phyloP scores from a whole-genome alignment of 2,329 filamentous ascomycete genomes.

The Metarhizium anisopliae region DNA sequence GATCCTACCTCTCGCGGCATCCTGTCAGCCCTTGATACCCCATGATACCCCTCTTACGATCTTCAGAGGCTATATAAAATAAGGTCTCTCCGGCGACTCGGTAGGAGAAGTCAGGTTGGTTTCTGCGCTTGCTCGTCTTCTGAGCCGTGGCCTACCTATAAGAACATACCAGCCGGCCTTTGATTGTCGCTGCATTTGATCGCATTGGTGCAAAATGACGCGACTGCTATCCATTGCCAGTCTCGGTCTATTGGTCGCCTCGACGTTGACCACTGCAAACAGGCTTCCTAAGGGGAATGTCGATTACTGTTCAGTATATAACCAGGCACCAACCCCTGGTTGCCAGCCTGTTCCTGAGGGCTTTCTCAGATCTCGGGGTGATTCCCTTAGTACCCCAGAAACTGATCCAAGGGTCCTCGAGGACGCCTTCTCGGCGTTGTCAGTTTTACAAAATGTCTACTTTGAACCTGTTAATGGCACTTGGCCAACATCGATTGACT shows the following conservation, averaged over 20 bases:
- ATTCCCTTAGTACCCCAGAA: no score
- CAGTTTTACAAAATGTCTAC: conserved; percentile 68
- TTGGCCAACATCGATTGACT: conserved; percentile 84
- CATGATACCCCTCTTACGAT: not conserved
- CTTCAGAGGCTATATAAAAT: not conserved
- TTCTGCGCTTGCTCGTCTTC: not conserved
- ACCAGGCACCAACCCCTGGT: not conserved
- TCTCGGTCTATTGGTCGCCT: not conserved
- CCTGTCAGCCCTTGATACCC: not conserved
- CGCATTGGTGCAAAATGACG: not conserved
- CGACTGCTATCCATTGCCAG: not conserved
- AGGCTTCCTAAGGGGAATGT: not conserved
- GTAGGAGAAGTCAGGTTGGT: no score
- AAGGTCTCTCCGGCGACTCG: no score
- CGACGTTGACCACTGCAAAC: not conserved
- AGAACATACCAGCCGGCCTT: not conserved
- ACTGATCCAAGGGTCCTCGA: conserved; percentile 24
- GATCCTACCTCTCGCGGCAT: not conserved
- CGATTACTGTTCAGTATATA: conserved; percentile 3
- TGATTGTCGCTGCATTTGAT: not conserved
- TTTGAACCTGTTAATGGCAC: conserved; percentile 70
- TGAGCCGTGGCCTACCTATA: not conserved
- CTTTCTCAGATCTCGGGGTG: not conserved
- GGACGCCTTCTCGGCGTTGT: conserved; percentile 54
- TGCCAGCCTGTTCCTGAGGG: not conserved